A percentile compares a stretch with the other conserved stretches of the same genome.
These are phyloP conservation scores for Xylaria telfairii DNA, from an alignment of 495 filamentous ascomycete genomes.

Conservation along the genomic window DNA sequence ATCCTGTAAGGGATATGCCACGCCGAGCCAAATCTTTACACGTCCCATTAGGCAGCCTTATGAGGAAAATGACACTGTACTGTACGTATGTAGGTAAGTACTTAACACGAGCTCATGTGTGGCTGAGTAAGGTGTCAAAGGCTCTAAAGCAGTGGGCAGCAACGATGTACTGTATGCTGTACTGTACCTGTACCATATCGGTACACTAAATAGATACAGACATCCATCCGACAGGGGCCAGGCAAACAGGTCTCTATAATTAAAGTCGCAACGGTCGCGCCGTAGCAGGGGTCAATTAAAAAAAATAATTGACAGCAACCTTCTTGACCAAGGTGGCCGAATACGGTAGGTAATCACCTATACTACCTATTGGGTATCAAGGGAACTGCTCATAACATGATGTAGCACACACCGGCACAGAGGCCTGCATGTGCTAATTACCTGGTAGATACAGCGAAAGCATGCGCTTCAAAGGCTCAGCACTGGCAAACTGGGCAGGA, in stretches of 20 bases:
- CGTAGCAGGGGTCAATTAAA: slow-evolving; percentile 13
- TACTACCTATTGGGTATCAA: no score
- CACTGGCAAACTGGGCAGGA: slow-evolving; percentile 7
- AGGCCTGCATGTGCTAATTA: background rate
- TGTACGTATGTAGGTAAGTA: no score
- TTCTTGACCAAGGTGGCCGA: background rate
- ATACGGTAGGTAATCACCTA: slow-evolving; percentile 4
- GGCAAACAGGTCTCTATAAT: slow-evolving; percentile 9
- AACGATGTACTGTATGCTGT: background rate
- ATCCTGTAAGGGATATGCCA: slow-evolving; percentile 3
- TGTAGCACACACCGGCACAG: background rate
- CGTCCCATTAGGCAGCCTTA: background rate
- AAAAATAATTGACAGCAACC: background rate
- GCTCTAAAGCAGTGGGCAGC: background rate
- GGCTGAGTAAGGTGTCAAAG: slow-evolving; percentile 8
- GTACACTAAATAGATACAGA: background rate
- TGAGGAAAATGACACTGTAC: slow-evolving; percentile 5
- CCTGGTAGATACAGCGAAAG: background rate
- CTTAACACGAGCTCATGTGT: background rate
- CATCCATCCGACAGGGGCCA: background rate
- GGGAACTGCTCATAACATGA: background rate
- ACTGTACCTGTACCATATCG: background rate
- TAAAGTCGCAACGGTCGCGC: slow-evolving; percentile 14
- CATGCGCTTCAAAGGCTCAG: background rate
- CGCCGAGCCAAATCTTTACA: background rate